phyloP scores from a whole-genome alignment of 1,139 yeast species.

The Zygosaccharomyces sapae region DNA sequence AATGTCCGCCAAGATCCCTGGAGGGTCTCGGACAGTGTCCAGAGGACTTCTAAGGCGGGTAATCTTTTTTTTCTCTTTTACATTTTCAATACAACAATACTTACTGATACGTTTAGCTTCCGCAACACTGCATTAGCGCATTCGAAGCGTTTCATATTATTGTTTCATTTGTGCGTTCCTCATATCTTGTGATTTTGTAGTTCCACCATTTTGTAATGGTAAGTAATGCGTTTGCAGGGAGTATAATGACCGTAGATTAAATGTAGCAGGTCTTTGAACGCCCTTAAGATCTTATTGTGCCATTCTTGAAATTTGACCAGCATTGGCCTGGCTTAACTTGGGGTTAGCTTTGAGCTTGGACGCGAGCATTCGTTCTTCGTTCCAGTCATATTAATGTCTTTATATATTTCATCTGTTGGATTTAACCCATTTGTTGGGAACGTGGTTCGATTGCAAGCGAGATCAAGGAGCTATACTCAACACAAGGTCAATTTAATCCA shows the following conservation, averaged over 20 bases:
- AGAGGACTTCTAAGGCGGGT: not conserved
- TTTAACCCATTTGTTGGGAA: conserved; percentile 3
- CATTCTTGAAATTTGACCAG: not conserved
- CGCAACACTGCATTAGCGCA: too few relatives aligned
- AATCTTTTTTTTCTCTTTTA: not conserved
- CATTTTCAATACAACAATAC: not conserved
- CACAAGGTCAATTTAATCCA: not conserved
- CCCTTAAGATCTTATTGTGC: not conserved
- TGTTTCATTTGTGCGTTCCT: too few relatives aligned
- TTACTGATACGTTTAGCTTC: too few relatives aligned
- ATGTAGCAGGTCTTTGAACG: not conserved
- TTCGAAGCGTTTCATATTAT: too few relatives aligned
- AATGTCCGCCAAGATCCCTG: not conserved
- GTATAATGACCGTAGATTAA: conserved; percentile 1
- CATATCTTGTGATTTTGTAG: not conserved
- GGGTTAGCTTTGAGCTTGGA: not conserved
- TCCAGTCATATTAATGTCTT: not conserved
- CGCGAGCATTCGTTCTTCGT: not conserved
- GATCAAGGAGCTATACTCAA: not conserved
- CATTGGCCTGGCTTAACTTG: not conserved
- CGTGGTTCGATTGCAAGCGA: not conserved
- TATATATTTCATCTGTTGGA: not conserved
- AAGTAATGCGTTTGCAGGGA: conserved; percentile 6
- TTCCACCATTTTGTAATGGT: conserved; percentile 1
- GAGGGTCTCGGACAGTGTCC: not conserved